Evolutionary conservation across 495 filamentous ascomycete genomes (phyloP).

Genomic region (Podospora appendiculata): DNA sequence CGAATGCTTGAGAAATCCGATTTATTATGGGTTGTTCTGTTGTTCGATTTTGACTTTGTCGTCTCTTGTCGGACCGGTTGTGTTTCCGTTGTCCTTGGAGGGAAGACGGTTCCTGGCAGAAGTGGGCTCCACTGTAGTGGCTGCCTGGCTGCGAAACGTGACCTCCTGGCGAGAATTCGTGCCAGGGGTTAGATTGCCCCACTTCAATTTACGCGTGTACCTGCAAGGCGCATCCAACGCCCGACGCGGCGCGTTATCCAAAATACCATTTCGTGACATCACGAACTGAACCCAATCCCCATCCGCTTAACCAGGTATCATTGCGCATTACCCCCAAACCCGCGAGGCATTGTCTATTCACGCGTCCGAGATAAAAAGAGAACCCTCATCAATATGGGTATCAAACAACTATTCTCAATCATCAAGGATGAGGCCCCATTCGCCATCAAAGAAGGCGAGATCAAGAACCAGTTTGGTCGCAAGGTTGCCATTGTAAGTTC

Average conservation of each 20-base stretch:
- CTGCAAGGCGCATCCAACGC: slow-evolving; percentile 12
- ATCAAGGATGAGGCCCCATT: slow-evolving; percentile 88
- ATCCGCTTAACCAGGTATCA: background rate
- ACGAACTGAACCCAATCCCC: slow-evolving; percentile 5
- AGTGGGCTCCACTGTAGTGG: background rate
- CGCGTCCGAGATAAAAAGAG: background rate
- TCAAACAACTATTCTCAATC: slow-evolving; percentile 79
- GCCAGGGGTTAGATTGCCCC: slow-evolving; percentile 16
- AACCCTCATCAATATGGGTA: slow-evolving; percentile 59
- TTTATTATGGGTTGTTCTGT: too few species aligned
- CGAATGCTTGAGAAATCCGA: background rate
- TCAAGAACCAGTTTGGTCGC: slow-evolving; percentile 96
- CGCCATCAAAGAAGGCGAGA: slow-evolving; percentile 92
- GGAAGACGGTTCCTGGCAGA: too few species aligned
- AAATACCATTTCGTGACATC: slow-evolving; percentile 15
- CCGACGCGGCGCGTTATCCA: slow-evolving; percentile 7
- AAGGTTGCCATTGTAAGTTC: slow-evolving; percentile 88
- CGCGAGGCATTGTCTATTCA: background rate
- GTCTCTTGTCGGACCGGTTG: too few species aligned
- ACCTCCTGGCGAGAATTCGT: too few species aligned
- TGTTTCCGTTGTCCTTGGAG: too few species aligned
- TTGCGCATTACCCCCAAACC: background rate
- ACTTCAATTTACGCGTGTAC: slow-evolving; percentile 12
- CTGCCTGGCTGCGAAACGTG: background rate
- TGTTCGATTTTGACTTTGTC: too few species aligned